phyloP scores from a whole-genome alignment of 257 asterid species.

The Catharanthus roseus region DNA sequence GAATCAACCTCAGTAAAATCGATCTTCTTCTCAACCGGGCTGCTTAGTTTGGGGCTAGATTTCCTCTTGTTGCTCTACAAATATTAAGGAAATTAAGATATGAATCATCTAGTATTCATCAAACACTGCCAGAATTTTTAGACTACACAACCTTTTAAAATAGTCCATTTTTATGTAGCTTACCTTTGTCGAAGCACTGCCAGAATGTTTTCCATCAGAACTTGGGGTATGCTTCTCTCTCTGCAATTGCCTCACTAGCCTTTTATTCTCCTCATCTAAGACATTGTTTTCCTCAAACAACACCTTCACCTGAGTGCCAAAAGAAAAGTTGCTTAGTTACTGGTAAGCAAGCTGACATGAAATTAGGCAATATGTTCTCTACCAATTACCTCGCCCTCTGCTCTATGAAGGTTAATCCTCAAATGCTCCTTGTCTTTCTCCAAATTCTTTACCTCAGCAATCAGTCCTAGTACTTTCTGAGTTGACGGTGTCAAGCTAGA shows the following conservation, averaged over 20 bases:
- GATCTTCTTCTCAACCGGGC: constrained; percentile 51
- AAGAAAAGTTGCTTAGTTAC: constrained; percentile 4
- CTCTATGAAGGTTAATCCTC: constrained; percentile 58
- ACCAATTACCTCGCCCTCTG: constrained; percentile 79
- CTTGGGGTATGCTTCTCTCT: constrained; percentile 45
- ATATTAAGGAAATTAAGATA: constrained; percentile 5
- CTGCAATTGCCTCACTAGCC: constrained; percentile 39
- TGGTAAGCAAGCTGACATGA: neutral
- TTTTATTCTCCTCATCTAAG: constrained; percentile 52
- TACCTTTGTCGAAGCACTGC: constrained; percentile 64
- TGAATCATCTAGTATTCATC: neutral
- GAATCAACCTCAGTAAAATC: constrained; percentile 47
- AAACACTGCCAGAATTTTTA: too few relatives aligned
- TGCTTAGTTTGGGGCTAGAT: constrained; percentile 52
- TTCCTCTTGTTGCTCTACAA: constrained; percentile 68
- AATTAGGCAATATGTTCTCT: neutral
- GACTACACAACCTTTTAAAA: too few relatives aligned
- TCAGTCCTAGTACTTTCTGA: constrained; percentile 56
- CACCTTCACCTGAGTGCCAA: constrained; percentile 48
- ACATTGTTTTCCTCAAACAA: constrained; percentile 58
- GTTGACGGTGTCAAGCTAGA: constrained; percentile 61
- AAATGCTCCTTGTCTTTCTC: constrained; percentile 68
- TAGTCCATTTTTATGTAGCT: constrained; percentile 5
- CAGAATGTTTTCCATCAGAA: constrained; percentile 42
- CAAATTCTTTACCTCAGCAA: constrained; percentile 49